phyloP scores from a whole-genome alignment of 208 protist genomes.

The Leishmania mexicana region DNA sequence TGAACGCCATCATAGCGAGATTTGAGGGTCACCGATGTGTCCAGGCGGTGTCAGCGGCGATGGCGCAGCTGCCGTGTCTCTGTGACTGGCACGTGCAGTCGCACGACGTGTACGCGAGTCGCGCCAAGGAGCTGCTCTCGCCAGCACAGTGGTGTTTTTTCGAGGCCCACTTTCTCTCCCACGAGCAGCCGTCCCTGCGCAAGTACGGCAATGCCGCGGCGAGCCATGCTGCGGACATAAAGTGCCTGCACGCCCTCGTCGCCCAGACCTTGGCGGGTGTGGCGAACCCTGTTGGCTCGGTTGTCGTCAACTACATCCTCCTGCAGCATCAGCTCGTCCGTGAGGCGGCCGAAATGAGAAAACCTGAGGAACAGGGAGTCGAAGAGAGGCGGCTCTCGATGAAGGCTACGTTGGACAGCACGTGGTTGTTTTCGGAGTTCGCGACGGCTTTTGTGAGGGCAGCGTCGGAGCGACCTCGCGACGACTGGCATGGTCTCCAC shows the following conservation, averaged over 20 bases:
- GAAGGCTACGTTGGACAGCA: conserved; percentile 22
- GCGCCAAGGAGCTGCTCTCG: conserved; percentile 44
- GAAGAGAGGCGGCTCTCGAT: conserved; percentile 9
- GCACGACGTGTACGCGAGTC: conserved; percentile 51
- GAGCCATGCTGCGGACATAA: conserved; percentile 69
- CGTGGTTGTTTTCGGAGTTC: conserved; percentile 20
- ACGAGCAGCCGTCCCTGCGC: conserved; percentile 9
- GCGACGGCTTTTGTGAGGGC: conserved; percentile 11
- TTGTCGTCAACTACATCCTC: conserved; percentile 62
- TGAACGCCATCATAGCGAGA: conserved; percentile 81
- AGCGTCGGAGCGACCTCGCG: neutral
- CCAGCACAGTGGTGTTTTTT: conserved; percentile 76
- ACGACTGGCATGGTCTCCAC: neutral
- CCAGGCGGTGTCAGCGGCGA: conserved; percentile 26
- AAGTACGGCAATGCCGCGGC: conserved; percentile 89
- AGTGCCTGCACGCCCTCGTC: conserved; percentile 88
- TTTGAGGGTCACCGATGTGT: conserved; percentile 71
- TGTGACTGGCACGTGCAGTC: conserved; percentile 50
- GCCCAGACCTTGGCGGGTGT: conserved; percentile 76
- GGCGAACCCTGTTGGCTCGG: conserved; percentile 60
- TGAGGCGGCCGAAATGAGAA: neutral
- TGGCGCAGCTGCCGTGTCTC: conserved; percentile 32
- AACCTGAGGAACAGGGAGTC: neutral
- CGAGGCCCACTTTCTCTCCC: conserved; percentile 49
- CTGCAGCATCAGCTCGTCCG: conserved; percentile 35